Conservation (phyloP, 192 early-diverging fungal genomes). For the Rhizophagus sp. region DNA sequence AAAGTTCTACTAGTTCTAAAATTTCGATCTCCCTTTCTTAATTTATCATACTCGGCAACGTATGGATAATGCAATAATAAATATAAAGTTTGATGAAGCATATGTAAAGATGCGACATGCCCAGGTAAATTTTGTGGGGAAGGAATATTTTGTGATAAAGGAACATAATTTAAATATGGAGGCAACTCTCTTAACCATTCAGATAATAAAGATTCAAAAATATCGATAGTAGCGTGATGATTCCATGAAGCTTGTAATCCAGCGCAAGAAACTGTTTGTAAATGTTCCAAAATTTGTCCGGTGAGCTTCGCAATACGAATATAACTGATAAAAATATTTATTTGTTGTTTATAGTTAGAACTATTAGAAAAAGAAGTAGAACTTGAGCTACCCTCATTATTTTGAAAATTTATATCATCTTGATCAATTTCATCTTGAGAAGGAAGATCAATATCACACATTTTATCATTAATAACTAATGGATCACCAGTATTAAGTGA, state of each 20-base stretch:
- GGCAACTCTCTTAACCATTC: conserved; percentile 50
- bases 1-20: conserved; percentile 17
- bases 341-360: background rate
- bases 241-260: conserved; percentile 33
- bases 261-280: conserved; percentile 34
- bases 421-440: conserved; percentile 24
- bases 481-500: conserved; percentile 53
- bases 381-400: background rate
- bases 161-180: conserved; percentile 41
- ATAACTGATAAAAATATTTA: conserved; percentile 43
- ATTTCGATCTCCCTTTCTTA: background rate
- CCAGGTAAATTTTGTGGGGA: conserved; percentile 3
- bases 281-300: conserved; percentile 47
- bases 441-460: conserved; percentile 30
- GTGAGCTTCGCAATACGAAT: conserved; percentile 50
- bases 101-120: conserved; percentile 17
- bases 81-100: conserved; percentile 20
- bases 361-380: background rate
- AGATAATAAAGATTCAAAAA: conserved; percentile 38
- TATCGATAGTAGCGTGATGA: conserved; percentile 40
- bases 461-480: conserved; percentile 42
- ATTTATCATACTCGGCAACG: background rate
- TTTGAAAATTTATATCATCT: background rate
- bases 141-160: background rate
- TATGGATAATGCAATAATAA: conserved; percentile 29